Evolutionary conservation across 371 early-diverging fungal species (phyloP), one percentile per base, ranked within the genome.

Genomic region (Cokeromyces recurvatus): DNA sequence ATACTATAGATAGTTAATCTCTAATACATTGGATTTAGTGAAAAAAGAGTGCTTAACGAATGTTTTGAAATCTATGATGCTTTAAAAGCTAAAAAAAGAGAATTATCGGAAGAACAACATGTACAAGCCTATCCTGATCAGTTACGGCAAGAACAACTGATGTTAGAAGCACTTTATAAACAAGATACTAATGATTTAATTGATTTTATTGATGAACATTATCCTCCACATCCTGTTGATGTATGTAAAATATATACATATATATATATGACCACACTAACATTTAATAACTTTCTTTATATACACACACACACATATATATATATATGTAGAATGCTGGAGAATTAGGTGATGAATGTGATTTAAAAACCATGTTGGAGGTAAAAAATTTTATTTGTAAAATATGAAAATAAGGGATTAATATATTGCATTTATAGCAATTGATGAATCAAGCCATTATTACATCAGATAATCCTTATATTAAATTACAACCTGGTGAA

Each of bases 361-460:
- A 68, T 6, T 31, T 74, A 2, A 66, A 63, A 15, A 50, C 38
- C 22, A 47, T 74, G 1, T 35, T 74, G 12, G 66, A 70, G 34
- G 71, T 68, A 58, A 27, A 11, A 5, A 27, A 7, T 27, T 41
- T 27, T 19, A 8, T n/a, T 11, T 11, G 27, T 29, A 25, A 7
- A 25, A 41, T 25, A 12, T 0, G 16, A 15, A 2, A 23, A 24
- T 12, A 19, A 7, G 5, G 11, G 5, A 37, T 43, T 22, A 22
- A 15, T 14, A 7, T 43, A 1, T 5, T 32, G 25, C 31, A 15
- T 39, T 3, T 29, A 29, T 48, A 48, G 27, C 46, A 82, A 41
- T 39, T 82, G 22, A 78, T 82, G 78, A 82, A 82, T 41, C 44
- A 62, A n/a, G 64, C 74, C 1, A 64, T 66, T 14, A 43, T 56